Percentiles rank a stretch among this genome's conserved stretches.
Evolutionary conservation across 805 yeast species (phyloP).

Genomic region (Barnettozyma botsteinii): DNA sequence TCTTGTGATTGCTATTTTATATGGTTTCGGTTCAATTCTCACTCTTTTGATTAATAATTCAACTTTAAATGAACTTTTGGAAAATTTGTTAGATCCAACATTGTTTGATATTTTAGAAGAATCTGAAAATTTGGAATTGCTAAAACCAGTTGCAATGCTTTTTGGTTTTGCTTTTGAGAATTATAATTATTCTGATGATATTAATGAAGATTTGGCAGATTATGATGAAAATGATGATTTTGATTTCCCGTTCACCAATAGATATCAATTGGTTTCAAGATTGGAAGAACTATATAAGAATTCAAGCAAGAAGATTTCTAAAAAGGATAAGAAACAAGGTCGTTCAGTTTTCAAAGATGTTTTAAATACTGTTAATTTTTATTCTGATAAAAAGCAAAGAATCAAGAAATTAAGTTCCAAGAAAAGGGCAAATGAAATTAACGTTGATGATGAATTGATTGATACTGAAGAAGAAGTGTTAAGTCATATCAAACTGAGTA

Average conservation of each 20-base stretch:
- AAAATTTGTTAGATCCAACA: conserved; percentile 18
- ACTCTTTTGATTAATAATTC: conserved; percentile 15
- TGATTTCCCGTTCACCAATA: conserved; percentile 46
- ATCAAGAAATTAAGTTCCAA: conserved; percentile 24
- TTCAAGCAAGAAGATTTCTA: conserved; percentile 52
- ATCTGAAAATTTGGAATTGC: conserved; percentile 16
- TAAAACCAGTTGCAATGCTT: conserved; percentile 24
- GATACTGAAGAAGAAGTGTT: conserved; percentile 14
- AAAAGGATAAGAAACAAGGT: conserved; percentile 55
- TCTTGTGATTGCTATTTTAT: conserved; percentile 17
- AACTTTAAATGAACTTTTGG: conserved; percentile 18
- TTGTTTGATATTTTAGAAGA: conserved; percentile 16
- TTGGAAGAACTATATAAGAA: conserved; percentile 41
- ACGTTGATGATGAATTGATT: conserved; percentile 1
- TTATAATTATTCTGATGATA: conserved; percentile 34
- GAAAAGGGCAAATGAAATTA: conserved; percentile 7
- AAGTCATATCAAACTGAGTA: conserved; percentile 23
- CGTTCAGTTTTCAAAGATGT: conserved; percentile 59
- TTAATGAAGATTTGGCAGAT: conserved; percentile 29
- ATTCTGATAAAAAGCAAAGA: conserved; percentile 31
- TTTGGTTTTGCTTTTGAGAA: conserved; percentile 23
- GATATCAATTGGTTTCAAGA: conserved; percentile 38
- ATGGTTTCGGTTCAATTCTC: conserved; percentile 22
- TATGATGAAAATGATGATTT: conserved; percentile 39
- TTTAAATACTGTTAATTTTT: conserved; percentile 39